A percentile compares a stretch with the other conserved stretches of the same genome.
phyloP scores from a whole-genome alignment of 768 basidiomycete species.

The Macrocybe gigantea region DNA sequence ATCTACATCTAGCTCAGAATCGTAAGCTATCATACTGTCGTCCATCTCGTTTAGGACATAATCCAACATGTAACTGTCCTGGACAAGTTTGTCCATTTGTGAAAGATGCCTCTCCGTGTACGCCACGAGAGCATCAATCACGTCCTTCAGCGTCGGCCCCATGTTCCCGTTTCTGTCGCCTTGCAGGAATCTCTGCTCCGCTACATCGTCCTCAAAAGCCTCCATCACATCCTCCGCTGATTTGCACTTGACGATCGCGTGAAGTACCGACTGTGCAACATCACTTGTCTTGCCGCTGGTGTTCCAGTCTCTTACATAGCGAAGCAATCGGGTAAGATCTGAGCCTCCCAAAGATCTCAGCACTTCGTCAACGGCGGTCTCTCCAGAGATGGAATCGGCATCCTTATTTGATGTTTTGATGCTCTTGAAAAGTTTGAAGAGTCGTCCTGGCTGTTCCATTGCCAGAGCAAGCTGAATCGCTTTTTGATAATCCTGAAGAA shows the following conservation, averaged over 20 bases:
- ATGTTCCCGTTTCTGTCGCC: constrained; percentile 7
- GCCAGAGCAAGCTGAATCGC: constrained; percentile 90
- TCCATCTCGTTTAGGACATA: constrained; percentile 87
- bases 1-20: constrained; percentile 41
- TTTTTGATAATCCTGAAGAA: constrained; percentile 81
- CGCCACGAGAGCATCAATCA: constrained; percentile 83
- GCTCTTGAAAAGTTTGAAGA: constrained; percentile 72
- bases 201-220: constrained; percentile 49
- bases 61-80: constrained; percentile 95
- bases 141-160: constrained; percentile 52
- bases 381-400: constrained; percentile 53
- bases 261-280: constrained; percentile 80
- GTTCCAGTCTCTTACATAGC: constrained; percentile 90
- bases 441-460: constrained; percentile 89
- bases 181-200: constrained; percentile 23
- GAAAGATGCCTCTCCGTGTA: constrained; percentile 92
- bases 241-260: constrained; percentile 74
- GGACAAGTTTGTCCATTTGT: constrained; percentile 79
- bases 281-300: constrained; percentile 83
- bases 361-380: constrained; percentile 72
- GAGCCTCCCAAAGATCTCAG: constrained; percentile 62
- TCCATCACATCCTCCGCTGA: constrained; percentile 67
- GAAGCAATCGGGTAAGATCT: constrained; percentile 78
- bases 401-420: constrained; percentile 33
- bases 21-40: constrained; percentile 52